Evolutionary conservation across 495 filamentous ascomycete species (phyloP).

Genomic region (Talaromyces thailandensis): DNA sequence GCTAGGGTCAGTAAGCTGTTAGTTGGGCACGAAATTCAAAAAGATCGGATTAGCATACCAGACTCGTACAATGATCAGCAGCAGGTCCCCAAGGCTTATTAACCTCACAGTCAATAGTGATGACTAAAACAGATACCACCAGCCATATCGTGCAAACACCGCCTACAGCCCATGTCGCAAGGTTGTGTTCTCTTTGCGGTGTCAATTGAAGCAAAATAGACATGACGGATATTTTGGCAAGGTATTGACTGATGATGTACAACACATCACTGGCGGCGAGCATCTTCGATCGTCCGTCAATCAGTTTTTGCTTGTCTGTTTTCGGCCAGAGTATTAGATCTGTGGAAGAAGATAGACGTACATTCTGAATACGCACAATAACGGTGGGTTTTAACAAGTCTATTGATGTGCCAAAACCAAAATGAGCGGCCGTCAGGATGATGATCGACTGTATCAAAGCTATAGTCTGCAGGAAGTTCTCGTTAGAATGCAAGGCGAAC

Average conservation of each 20-base stretch:
- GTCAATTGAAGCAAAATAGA: constrained; percentile 40
- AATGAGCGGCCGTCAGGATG: background rate
- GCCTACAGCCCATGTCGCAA: constrained; percentile 24
- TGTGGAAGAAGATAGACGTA: constrained; percentile 9
- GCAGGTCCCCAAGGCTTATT: constrained; percentile 27
- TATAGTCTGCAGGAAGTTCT: background rate
- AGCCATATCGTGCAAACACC: constrained; percentile 26
- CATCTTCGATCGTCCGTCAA: constrained; percentile 15
- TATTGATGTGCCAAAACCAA: constrained; percentile 33
- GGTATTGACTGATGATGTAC: constrained; percentile 32
- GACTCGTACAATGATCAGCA: constrained; percentile 22
- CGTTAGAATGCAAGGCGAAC: background rate
- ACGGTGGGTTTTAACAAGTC: constrained; percentile 19
- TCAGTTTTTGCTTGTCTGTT: background rate
- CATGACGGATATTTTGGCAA: constrained; percentile 38
- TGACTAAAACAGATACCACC: constrained; percentile 24
- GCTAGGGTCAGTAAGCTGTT: constrained; percentile 12
- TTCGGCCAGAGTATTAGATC: background rate
- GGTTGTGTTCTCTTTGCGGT: constrained; percentile 33
- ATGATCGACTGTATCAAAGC: background rate
- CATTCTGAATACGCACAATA: constrained; percentile 27
- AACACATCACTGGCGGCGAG: constrained; percentile 32
- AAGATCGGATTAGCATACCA: constrained; percentile 17
- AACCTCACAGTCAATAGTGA: constrained; percentile 30
- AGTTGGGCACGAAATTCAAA: background rate